These are phyloP conservation scores for Cryptosporidium muris DNA, from an alignment of 169 alveolate genomes.

Conservation along the genomic window DNA sequence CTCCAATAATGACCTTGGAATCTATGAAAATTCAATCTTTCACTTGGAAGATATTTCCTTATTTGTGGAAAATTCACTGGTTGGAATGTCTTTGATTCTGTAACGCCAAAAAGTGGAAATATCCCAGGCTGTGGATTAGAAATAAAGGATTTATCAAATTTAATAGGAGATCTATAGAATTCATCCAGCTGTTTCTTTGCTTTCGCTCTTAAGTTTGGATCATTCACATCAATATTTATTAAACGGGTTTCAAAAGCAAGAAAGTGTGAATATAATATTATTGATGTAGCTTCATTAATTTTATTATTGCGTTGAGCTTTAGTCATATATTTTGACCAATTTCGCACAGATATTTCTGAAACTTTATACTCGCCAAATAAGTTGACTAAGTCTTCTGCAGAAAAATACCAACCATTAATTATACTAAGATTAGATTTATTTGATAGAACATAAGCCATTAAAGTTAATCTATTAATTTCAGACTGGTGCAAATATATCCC, in stretches of 20 bases:
- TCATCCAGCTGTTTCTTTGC: conserved; percentile 8
- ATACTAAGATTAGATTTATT: neutral
- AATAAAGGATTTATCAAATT: conserved; percentile 1
- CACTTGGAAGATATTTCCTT: conserved; percentile 1
- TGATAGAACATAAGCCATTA: conserved; percentile 33
- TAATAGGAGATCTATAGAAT: conserved; percentile 11
- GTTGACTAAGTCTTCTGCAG: conserved; percentile 12
- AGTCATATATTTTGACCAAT: conserved; percentile 11
- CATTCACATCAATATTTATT: neutral
- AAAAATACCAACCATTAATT: conserved; percentile 2
- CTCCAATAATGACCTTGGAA: conserved; percentile 56
- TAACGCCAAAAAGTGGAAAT: conserved; percentile 43
- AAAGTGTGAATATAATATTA: conserved; percentile 4
- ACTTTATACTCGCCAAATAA: conserved; percentile 4
- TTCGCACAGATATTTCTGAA: conserved; percentile 26
- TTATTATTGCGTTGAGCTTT: conserved; percentile 11
- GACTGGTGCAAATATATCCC: conserved; percentile 33
- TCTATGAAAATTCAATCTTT: conserved; percentile 31
- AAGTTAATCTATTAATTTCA: conserved; percentile 35
- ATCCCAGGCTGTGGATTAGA: conserved; percentile 14
- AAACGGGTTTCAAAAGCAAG: conserved; percentile 33
- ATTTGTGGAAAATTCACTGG: conserved; percentile 2
- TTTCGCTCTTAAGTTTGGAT: conserved; percentile 2
- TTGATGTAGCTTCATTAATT: neutral
- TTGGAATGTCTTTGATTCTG: neutral